A percentile compares a stretch with the other conserved stretches of the same genome.
Evolutionary conservation across 106 monocot species (phyloP).

Genomic region (Gastrodia elata): DNA sequence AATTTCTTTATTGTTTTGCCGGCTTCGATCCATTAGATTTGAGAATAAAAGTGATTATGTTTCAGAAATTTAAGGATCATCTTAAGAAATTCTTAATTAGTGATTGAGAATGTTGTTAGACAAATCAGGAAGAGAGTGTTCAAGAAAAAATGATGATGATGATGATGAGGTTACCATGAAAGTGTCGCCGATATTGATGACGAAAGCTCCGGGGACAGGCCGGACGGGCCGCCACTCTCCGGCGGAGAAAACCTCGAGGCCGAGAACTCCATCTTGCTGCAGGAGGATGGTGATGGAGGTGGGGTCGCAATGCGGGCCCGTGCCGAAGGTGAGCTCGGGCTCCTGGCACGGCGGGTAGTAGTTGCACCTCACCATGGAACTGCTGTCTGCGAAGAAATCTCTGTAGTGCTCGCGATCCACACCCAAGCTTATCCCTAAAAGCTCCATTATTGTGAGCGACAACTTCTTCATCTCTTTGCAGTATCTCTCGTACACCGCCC

Average conservation of each 20-base stretch:
- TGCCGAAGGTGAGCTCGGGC: constrained; percentile 57
- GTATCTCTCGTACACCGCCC: constrained; percentile 61
- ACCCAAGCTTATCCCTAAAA: constrained; percentile 61
- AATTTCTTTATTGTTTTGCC: too few relatives aligned
- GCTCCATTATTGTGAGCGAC: constrained; percentile 59
- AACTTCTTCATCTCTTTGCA: constrained; percentile 54
- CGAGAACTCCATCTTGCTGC: constrained; percentile 44
- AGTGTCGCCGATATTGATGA: constrained; percentile 70
- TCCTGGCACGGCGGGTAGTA: constrained; percentile 69
- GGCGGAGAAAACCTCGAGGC: constrained; percentile 48
- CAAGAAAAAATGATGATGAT: too few relatives aligned
- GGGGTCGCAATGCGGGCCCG: constrained; percentile 65
- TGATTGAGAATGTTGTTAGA: too few relatives aligned
- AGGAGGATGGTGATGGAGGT: constrained; percentile 46
- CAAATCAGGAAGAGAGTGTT: too few relatives aligned
- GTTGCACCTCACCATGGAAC: constrained; percentile 60
- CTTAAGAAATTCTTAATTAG: too few relatives aligned
- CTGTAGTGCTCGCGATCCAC: constrained; percentile 42
- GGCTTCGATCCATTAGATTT: too few relatives aligned
- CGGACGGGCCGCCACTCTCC: constrained; percentile 30
- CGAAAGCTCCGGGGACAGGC: constrained; percentile 37
- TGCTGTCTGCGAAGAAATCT: constrained; percentile 59
- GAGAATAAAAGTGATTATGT: too few relatives aligned
- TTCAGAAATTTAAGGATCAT: too few relatives aligned
- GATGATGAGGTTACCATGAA: constrained; percentile 44